Conservation (phyloP, 805 yeast species). For the Pichia manshurica region DNA sequence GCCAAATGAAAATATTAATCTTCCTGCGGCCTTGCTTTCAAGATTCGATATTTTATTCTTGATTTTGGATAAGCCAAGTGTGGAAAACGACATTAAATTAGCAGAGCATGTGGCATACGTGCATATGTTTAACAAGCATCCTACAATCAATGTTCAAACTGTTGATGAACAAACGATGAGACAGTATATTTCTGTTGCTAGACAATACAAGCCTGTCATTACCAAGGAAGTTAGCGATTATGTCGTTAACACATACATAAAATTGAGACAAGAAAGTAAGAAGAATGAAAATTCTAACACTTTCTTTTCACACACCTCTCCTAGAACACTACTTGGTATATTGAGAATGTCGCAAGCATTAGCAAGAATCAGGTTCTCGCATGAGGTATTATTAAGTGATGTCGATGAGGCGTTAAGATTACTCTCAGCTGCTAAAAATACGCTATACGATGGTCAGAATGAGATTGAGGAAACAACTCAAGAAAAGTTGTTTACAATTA, state of each 20-base stretch:
- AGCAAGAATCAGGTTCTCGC: conserved; percentile 81
- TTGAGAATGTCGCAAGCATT: conserved; percentile 91
- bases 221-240: conserved; percentile 80
- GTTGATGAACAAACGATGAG: conserved; percentile 75
- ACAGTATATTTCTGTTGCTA: conserved; percentile 82
- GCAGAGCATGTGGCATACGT: conserved; percentile 95
- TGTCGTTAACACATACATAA: conserved; percentile 79
- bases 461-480: conserved; percentile 59
- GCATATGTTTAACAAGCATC: conserved; percentile 88
- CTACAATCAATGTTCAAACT: conserved; percentile 69
- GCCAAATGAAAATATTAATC: conserved; percentile 90
- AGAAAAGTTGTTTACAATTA: conserved; percentile 65
- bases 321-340: conserved; percentile 88
- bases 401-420: conserved; percentile 94
- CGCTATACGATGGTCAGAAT: conserved; percentile 52
- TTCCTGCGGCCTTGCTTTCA: conserved; percentile 93
- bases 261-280: conserved; percentile 88
- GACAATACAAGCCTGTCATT: conserved; percentile 78
- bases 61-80: conserved; percentile 76
- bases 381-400: conserved; percentile 65
- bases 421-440: conserved; percentile 78
- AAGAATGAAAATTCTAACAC: conserved; percentile 66
- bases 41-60: conserved; percentile 89
- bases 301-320: conserved; percentile 89
- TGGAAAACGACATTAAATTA: conserved; percentile 74